Conservation (phyloP, 495 filamentous ascomycete genomes). For the Penicillium ucsense region DNA sequence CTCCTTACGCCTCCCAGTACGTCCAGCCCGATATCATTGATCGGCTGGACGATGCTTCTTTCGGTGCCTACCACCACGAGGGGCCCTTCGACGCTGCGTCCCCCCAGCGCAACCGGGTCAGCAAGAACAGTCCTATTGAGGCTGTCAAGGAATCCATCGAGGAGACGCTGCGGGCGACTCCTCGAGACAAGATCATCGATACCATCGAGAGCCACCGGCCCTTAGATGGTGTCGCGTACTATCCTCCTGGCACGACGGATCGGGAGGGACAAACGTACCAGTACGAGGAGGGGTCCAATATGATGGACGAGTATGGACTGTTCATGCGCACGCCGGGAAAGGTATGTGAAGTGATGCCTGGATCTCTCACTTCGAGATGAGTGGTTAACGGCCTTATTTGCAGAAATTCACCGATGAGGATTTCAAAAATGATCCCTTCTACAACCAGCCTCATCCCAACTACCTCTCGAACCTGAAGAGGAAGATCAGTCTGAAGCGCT, state of each 20-base stretch:
- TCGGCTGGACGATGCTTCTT: slow-evolving; percentile 54
- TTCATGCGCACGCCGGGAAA: slow-evolving; percentile 27
- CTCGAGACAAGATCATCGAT: slow-evolving; percentile 68
- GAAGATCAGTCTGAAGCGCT: slow-evolving; percentile 24
- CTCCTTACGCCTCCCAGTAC: slow-evolving; percentile 52
- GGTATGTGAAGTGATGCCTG: slow-evolving; percentile 12
- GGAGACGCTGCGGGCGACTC: slow-evolving; percentile 76
- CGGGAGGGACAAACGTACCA: slow-evolving; percentile 56
- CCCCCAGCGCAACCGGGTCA: slow-evolving; percentile 56
- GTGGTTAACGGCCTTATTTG: background rate
- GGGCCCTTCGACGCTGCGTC: slow-evolving; percentile 86
- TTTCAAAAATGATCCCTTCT: slow-evolving; percentile 39
- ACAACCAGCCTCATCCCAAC: slow-evolving; percentile 25
- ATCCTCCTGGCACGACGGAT: slow-evolving; percentile 64
- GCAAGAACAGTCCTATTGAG: slow-evolving; percentile 58
- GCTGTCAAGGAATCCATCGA: slow-evolving; percentile 65
- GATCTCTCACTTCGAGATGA: background rate
- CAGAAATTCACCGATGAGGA: slow-evolving; percentile 41
- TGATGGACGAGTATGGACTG: slow-evolving; percentile 59
- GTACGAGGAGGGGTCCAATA: slow-evolving; percentile 78
- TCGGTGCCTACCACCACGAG: slow-evolving; percentile 71
- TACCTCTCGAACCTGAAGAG: slow-evolving; percentile 25
- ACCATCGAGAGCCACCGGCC: slow-evolving; percentile 66
- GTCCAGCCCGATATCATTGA: slow-evolving; percentile 76
- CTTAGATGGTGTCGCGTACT: slow-evolving; percentile 68